Percentiles rank a stretch among this genome's conserved stretches.
Conservation (phyloP, 176 grass and related monocot genomes). For the Chloris gayana region DNA sequence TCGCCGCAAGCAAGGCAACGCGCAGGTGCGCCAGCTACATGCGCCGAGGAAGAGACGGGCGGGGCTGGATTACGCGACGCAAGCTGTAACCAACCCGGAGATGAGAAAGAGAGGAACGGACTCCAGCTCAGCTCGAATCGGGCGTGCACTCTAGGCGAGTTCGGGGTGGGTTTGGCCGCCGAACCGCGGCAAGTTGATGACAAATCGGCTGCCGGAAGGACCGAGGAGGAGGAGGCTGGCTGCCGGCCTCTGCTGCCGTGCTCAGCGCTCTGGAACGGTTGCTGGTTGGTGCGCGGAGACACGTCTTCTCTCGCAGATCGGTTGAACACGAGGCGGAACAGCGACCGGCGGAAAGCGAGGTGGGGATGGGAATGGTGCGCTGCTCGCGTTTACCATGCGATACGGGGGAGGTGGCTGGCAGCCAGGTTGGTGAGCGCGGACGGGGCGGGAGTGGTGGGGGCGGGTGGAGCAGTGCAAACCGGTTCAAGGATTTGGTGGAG, state of each 20-base stretch:
- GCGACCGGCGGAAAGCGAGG: slow-evolving; percentile 14
- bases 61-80: slow-evolving; percentile 24
- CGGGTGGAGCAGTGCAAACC: not conserved
- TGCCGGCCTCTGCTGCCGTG: not conserved
- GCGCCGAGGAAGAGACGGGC: slow-evolving; percentile 13
- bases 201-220: slow-evolving; percentile 30
- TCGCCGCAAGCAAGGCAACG: slow-evolving; percentile 26
- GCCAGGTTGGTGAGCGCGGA: not conserved
- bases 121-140: slow-evolving; percentile 14
- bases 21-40: slow-evolving; percentile 14
- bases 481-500: slow-evolving; percentile 6
- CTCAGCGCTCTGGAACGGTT: not conserved
- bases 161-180: slow-evolving; percentile 46
- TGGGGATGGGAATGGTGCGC: not conserved
- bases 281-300: slow-evolving; percentile 19
- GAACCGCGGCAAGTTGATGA: slow-evolving; percentile 22
- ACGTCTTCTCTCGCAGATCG: not conserved
- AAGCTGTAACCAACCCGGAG: slow-evolving; percentile 7
- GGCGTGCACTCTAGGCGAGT: not conserved
- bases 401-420: not conserved
- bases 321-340: slow-evolving; percentile 3
- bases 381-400: not conserved
- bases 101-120: not conserved
- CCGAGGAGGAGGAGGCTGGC: slow-evolving; percentile 29
- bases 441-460: not conserved